phyloP scores from a whole-genome alignment of 768 basidiomycete genomes.

The Pulveroboletus ravenelii region DNA sequence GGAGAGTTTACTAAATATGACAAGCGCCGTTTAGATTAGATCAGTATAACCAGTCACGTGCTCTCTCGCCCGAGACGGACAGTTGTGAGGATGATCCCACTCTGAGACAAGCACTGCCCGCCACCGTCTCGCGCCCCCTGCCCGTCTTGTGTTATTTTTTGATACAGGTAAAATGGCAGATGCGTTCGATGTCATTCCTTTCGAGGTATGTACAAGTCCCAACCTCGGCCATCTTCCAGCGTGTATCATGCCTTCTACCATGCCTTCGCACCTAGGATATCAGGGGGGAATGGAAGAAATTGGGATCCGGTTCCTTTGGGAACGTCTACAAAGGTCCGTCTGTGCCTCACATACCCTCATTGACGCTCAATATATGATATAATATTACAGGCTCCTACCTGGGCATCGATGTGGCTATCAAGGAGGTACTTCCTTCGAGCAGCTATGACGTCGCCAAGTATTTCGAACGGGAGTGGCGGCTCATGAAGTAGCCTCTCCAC shows the following conservation, averaged over 20 bases:
- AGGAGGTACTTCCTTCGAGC: constrained; percentile 87
- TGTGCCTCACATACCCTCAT: background rate
- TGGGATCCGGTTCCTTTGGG: constrained; percentile 91
- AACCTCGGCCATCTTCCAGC: background rate
- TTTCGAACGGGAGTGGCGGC: constrained; percentile 96
- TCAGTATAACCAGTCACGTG: constrained; percentile 20
- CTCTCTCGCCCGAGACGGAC: constrained; percentile 13
- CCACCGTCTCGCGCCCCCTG: constrained; percentile 2
- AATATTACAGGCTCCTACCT: constrained; percentile 70
- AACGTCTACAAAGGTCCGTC: constrained; percentile 73
- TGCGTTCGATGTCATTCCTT: constrained; percentile 86
- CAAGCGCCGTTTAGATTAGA: constrained; percentile 13
- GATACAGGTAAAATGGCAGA: constrained; percentile 40
- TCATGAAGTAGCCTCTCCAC: constrained; percentile 67
- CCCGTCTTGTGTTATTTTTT: background rate
- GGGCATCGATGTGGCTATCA: constrained; percentile 94
- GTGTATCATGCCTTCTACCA: constrained; percentile 3
- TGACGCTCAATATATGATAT: constrained; percentile 1
- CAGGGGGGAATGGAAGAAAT: constrained; percentile 81
- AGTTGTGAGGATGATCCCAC: constrained; percentile 1
- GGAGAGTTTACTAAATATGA: background rate
- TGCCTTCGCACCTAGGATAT: constrained; percentile 56
- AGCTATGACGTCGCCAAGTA: constrained; percentile 97
- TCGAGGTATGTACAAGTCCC: constrained; percentile 48
- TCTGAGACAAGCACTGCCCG: background rate